A percentile compares a stretch with the other conserved stretches of the same genome.
Conservation (phyloP, 1,284 basidiomycete species). For the Neolentinus lepideus region DNA sequence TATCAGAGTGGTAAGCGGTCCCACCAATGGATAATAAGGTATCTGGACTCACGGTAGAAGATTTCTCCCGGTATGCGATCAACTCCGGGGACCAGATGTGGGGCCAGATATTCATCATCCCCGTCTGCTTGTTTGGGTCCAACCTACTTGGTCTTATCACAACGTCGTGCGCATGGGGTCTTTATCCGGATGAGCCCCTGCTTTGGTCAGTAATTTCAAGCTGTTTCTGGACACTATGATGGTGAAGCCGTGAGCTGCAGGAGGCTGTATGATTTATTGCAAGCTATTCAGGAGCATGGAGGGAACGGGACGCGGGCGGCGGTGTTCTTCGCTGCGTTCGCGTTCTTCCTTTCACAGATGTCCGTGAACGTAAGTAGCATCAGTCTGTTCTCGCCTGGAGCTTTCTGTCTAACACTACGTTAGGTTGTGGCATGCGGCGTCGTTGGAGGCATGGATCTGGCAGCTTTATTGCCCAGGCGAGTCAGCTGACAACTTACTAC, state of each 20-base stretch:
- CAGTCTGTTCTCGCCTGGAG: not conserved
- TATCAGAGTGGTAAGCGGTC: conserved; percentile 21
- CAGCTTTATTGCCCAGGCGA: conserved; percentile 18
- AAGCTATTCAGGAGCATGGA: conserved; percentile 21
- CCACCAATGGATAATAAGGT: not conserved
- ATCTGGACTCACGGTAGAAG: conserved; percentile 9
- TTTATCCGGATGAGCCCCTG: conserved; percentile 23
- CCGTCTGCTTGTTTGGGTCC: conserved; percentile 23
- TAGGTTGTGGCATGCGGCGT: conserved; percentile 22
- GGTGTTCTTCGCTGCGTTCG: conserved; percentile 24
- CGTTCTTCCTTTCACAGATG: conserved; percentile 22
- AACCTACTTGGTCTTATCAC: conserved; percentile 21
- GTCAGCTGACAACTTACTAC: not conserved
- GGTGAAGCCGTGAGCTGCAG: conserved; percentile 7
- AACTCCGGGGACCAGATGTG: conserved; percentile 23
- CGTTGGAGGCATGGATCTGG: conserved; percentile 24
- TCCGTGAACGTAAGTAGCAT: conserved; percentile 18
- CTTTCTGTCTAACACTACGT: not conserved
- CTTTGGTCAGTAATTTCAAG: conserved; percentile 15
- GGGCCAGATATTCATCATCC: conserved; percentile 25
- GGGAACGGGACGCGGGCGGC: conserved; percentile 20
- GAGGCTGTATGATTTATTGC: conserved; percentile 22
- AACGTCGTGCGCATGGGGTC: conserved; percentile 23
- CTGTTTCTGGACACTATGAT: not conserved
- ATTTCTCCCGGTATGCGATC: conserved; percentile 26